Percentiles rank a stretch among this genome's conserved stretches.
Conservation (phyloP, 2,329 filamentous ascomycete genomes). For the Trichoderma atroviride region DNA sequence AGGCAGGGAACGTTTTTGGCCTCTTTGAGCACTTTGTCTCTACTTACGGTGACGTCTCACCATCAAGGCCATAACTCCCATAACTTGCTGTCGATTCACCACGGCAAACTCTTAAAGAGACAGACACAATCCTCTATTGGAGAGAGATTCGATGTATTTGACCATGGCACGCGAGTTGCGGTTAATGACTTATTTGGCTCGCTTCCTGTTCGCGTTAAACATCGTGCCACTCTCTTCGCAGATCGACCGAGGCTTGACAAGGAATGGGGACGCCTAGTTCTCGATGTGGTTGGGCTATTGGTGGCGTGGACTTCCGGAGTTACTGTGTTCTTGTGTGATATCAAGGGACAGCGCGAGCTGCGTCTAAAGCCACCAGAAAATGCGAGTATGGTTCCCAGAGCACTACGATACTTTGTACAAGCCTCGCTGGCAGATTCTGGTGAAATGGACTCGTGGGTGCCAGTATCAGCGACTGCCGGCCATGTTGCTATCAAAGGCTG, state of each 20-base stretch:
- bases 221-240: constrained; percentile 61
- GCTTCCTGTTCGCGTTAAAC: constrained; percentile 88
- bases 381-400: constrained; percentile 31
- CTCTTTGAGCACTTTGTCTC: constrained; percentile 72
- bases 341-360: constrained; percentile 41
- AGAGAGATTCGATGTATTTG: constrained; percentile 56
- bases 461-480: constrained; percentile 66
- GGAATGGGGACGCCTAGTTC: constrained; percentile 67
- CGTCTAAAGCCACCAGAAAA: constrained; percentile 40
- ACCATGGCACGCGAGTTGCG: constrained; percentile 73
- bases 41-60: constrained; percentile 76
- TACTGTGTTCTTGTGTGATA: constrained; percentile 62
- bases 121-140: constrained; percentile 62
- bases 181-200: constrained; percentile 85
- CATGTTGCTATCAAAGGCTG: constrained; percentile 67
- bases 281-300: constrained; percentile 63
- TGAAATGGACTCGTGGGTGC: constrained; percentile 65
- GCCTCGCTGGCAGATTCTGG: constrained; percentile 61
- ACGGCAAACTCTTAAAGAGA: constrained; percentile 66
- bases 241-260: constrained; percentile 57
- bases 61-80: constrained; percentile 62
- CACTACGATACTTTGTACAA: constrained; percentile 63
- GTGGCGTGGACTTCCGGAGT: constrained; percentile 66
- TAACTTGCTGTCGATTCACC: constrained; percentile 70
- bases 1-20: constrained; percentile 74